A percentile compares a stretch with the other conserved stretches of the same genome.
phyloP scores from a whole-genome alignment of 331 rosid genomes.

The Ulmus americana region DNA sequence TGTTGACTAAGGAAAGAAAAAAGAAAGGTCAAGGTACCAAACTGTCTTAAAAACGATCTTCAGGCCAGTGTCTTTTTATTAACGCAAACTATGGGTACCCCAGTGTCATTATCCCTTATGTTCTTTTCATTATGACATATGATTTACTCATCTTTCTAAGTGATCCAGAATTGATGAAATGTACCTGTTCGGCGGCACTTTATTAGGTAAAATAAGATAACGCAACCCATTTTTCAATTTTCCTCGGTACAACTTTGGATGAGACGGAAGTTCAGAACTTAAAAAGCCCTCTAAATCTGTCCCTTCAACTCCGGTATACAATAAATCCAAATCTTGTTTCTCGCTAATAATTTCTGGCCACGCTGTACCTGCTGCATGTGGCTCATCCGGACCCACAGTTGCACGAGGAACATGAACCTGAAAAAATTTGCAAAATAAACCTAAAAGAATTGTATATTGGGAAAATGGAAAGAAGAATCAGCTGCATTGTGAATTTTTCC shows the following conservation, averaged over 20 bases:
- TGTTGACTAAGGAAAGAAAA: no score
- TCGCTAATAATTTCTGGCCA: conserved; percentile 76
- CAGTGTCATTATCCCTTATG: no score
- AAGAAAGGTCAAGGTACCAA: no score
- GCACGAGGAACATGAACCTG: conserved; percentile 50
- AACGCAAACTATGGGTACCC: no score
- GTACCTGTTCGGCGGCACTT: conserved; percentile 88
- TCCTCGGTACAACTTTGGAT: conserved; percentile 81
- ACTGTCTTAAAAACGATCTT: no score
- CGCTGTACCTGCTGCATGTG: conserved; percentile 81
- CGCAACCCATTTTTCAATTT: conserved; percentile 78
- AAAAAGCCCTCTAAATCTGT: conserved; percentile 53
- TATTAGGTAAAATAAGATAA: conserved; percentile 77
- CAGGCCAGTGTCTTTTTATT: no score
- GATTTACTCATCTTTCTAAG: no score
- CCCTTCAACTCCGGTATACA: conserved; percentile 47
- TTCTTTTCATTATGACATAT: no score
- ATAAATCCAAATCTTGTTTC: conserved; percentile 51
- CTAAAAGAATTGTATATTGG: conserved; percentile 4
- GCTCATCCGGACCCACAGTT: conserved; percentile 90
- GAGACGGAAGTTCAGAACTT: conserved; percentile 66
- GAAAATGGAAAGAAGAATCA: no score
- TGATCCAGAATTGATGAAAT: conserved; percentile 6
- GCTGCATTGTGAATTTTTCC: not conserved
- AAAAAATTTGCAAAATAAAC: conserved; percentile 14